These are phyloP conservation scores for Ploettnerulaceae sp. DNA, from an alignment of 2,329 filamentous ascomycete species.

Conservation along the genomic window DNA sequence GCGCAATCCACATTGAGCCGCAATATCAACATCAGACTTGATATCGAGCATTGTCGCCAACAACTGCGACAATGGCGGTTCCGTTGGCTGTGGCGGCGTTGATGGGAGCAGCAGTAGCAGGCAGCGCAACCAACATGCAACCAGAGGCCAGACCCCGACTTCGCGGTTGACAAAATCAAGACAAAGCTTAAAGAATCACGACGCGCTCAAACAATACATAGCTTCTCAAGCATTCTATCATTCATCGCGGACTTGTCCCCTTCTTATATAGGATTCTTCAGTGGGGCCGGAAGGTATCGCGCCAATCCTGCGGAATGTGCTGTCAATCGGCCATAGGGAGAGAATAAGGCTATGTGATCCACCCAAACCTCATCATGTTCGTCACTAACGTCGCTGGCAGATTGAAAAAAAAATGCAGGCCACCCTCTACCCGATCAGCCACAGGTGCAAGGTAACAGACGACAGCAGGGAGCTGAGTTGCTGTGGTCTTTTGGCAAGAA, in stretches of 20 bases:
- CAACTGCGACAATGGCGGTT: conserved; percentile 10
- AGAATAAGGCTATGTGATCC: conserved; percentile 15
- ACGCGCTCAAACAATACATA: conserved; percentile 2
- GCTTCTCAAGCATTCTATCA: not conserved
- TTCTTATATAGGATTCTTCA: conserved; percentile 20
- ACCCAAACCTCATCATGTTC: conserved; percentile 9
- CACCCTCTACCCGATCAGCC: conserved; percentile 10
- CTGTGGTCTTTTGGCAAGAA: conserved; percentile 7
- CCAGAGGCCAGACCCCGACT: conserved; percentile 17
- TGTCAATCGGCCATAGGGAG: conserved; percentile 28
- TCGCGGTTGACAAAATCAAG: conserved; percentile 11
- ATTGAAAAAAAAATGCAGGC: conserved; percentile 7
- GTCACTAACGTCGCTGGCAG: conserved; percentile 25
- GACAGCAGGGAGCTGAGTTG: conserved; percentile 1
- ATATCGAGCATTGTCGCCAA: conserved; percentile 7
- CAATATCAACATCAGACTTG: conserved; percentile 13
- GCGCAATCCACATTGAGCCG: conserved; percentile 16
- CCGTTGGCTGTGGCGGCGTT: conserved; percentile 16
- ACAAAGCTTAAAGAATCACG: not conserved
- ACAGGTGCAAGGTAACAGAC: conserved; percentile 1
- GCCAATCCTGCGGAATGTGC: conserved; percentile 29
- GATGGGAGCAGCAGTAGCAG: not conserved
- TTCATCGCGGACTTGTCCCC: conserved; percentile 10
- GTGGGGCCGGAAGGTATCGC: conserved; percentile 19
- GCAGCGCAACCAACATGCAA: conserved; percentile 9